Percentiles rank a stretch among this genome's conserved stretches.
Conservation (phyloP, 2,329 filamentous ascomycete genomes). For the Cadophora sp. region DNA sequence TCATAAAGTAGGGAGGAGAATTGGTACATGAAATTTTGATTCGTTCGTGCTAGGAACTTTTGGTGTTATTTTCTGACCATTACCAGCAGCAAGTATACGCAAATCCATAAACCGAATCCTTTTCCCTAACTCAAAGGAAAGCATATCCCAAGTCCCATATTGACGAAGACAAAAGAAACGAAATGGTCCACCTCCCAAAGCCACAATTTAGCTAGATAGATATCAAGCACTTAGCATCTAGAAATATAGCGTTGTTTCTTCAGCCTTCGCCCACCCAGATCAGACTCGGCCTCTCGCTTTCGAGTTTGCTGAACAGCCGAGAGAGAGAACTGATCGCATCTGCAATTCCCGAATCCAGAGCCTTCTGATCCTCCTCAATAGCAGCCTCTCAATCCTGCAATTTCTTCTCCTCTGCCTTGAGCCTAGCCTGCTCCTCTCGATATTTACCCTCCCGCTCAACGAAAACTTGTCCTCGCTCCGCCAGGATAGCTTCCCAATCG, state of each 20-base stretch:
- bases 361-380: neutral
- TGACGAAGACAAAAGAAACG: no score
- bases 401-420: neutral
- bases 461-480: neutral
- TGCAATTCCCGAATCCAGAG: neutral
- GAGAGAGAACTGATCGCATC: neutral
- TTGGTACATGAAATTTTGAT: no score
- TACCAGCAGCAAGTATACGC: no score
- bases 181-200: neutral
- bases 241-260: neutral
- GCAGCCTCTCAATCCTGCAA: neutral
- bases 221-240: neutral
- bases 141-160: no score
- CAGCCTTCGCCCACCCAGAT: neutral
- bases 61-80: no score
- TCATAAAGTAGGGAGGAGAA: no score
- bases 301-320: neutral
- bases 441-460: neutral
- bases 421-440: neutral
- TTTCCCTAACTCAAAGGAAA: no score
- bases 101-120: no score
- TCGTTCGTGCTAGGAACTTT: no score
- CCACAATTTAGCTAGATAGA: neutral
- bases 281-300: neutral
- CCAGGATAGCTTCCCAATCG: neutral